These are phyloP conservation scores for Mesembryanthemum crystallinum DNA, from an alignment of 148 eudicot genomes.

Conservation along the genomic window DNA sequence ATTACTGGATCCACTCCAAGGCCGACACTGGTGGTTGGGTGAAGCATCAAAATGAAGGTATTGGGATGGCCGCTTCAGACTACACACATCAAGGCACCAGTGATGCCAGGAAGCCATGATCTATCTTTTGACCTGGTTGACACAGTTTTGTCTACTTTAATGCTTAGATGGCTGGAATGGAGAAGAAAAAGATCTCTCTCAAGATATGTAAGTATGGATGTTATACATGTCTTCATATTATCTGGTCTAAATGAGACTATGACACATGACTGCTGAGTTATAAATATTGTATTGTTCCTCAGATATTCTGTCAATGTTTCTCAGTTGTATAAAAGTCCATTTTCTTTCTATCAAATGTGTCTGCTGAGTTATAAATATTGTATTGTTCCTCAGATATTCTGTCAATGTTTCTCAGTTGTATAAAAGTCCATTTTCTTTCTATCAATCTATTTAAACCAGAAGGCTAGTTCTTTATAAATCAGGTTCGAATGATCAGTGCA, in stretches of 20 bases:
- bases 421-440: background rate
- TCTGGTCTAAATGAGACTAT: background rate
- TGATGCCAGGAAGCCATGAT: slow-evolving; percentile 30
- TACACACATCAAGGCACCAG: slow-evolving; percentile 18
- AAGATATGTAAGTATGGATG: background rate
- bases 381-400: background rate
- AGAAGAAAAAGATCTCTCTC: background rate
- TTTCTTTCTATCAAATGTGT: too few species aligned
- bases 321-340: slow-evolving; percentile 2
- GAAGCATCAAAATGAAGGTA: slow-evolving; percentile 77
- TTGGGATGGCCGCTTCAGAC: slow-evolving; percentile 63
- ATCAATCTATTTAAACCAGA: background rate
- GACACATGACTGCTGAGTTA: slow-evolving; percentile 4
- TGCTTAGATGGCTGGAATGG: background rate
- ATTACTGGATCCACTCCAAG: slow-evolving; percentile 81
- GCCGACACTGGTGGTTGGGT: slow-evolving; percentile 94
- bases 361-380: background rate
- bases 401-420: slow-evolving; percentile 6
- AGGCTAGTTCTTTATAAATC: background rate
- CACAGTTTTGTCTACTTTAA: background rate
- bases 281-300: background rate
- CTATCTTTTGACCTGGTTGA: background rate
- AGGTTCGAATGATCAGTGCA: background rate
- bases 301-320: background rate
- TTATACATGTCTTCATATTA: background rate